Conservation (phyloP, 176 grass and related monocot genomes). For the Phyllostachys edulis region DNA sequence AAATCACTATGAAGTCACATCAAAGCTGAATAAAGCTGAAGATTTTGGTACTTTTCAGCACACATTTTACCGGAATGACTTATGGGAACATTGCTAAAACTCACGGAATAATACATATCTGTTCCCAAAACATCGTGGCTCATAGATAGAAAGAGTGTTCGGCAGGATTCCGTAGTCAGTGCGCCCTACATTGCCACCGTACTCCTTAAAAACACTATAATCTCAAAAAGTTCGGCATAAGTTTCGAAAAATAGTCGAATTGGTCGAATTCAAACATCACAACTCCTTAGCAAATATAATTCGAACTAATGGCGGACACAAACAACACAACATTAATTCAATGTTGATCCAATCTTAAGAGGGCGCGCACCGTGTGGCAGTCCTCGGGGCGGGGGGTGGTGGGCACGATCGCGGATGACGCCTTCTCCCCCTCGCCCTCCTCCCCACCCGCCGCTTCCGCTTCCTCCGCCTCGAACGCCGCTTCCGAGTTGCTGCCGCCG, state of each 20-base stretch:
- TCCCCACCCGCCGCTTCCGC: background rate
- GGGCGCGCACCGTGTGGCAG: conserved; percentile 50
- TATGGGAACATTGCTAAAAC: no score
- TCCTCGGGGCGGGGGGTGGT: conserved; percentile 63
- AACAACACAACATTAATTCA: background rate
- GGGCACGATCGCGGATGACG: conserved; percentile 64
- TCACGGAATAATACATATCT: no score
- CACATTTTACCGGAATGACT: no score
- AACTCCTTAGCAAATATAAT: background rate
- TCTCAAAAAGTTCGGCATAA: background rate
- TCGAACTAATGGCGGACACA: no score
- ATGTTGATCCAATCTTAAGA: conserved; percentile 8
- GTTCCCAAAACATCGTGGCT: background rate
- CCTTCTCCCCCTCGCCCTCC: conserved; percentile 51
- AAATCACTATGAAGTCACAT: no score
- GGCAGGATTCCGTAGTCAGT: background rate
- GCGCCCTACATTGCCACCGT: background rate
- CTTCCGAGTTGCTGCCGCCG: background rate
- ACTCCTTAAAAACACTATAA: background rate
- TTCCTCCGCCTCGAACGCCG: background rate
- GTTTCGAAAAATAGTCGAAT: background rate
- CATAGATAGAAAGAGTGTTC: no score
- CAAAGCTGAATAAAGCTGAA: no score
- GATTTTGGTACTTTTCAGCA: no score
- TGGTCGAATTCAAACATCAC: no score